Evolutionary conservation across 2,329 filamentous ascomycete genomes (phyloP), one percentile per base, ranked within the genome.

Genomic region (Bipolaris gigantea): DNA sequence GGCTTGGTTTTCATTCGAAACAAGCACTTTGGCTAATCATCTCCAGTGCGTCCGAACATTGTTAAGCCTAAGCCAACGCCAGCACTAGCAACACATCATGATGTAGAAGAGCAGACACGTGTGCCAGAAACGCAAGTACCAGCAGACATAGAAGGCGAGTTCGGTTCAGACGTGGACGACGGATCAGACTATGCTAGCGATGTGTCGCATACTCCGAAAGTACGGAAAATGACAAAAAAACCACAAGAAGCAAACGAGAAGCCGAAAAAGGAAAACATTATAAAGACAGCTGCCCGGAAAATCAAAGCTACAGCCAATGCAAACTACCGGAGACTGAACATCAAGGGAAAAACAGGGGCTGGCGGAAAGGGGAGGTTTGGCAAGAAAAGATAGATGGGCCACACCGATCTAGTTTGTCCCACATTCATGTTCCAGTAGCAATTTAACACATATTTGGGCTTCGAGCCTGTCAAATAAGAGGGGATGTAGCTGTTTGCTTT

Each of bases 311-410:
- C 71, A 21, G 77, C 77, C 23, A 76, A 81, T 61, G 75, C 78
- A 21, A 81, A 81, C 50, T 81, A 76, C 59, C 72, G 76, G 16
- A 72, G 65, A 55, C 73, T 81, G 27, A 81, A 81, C 56, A 81
- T 81, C 67, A 81, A 79, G 69, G 77, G 77, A 56, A 78, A 80
- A 64, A 77, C 75, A 38, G 72, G 70, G 57, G 68, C 50, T 13
- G 64, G 65, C 43, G 73, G 72, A 18, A 76, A 74, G 44, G 77
- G 78, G 2, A 70, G 72, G 54, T 73, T 72, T 60, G 75, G 78
- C 18, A 62, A 65, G 38, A 66, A 66, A 55, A 63, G 64, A 56
- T 70, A 53, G 43, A 35, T 30, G 6, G 23, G 47, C 35, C n/a
- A n/a, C 21, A 11, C 43, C 35, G 32, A 46, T 50, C 16, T 13